phyloP scores from a whole-genome alignment of 2,329 filamentous ascomycete species.

The Aureobasidium sp. region DNA sequence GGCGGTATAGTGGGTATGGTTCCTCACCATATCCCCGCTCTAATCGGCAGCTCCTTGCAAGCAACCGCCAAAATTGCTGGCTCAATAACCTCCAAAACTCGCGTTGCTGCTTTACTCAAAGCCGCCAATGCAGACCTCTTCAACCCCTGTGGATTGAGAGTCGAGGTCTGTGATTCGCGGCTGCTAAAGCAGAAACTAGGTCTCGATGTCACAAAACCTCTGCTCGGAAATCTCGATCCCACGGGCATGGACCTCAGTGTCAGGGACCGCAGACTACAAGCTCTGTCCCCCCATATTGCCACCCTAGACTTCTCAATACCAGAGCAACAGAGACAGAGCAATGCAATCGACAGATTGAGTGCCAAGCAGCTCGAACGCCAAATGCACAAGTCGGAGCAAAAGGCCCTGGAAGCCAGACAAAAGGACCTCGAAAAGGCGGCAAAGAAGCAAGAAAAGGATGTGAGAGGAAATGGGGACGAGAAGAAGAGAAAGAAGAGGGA shows the following conservation, averaged over 20 bases:
- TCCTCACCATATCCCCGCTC: neutral
- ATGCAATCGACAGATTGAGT: neutral
- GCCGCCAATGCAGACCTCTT: neutral
- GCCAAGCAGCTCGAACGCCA: neutral
- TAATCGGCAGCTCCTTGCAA: neutral
- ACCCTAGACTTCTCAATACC: neutral
- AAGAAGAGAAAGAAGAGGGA: neutral
- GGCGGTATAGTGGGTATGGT: neutral
- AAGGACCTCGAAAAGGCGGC: neutral
- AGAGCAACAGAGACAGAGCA: neutral
- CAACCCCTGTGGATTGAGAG: neutral
- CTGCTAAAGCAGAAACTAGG: neutral
- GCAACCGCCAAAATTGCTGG: neutral
- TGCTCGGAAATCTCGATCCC: neutral
- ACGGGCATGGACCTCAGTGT: neutral
- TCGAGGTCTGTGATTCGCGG: neutral
- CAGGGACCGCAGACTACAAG: neutral
- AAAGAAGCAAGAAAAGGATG: neutral
- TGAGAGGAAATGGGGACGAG: neutral
- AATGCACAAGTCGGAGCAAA: neutral
- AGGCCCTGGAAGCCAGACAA: neutral
- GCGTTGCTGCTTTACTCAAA: neutral
- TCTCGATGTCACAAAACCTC: neutral
- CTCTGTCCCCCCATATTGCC: neutral
- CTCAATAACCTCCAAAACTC: neutral